Conservation (phyloP, 129 eudicot species). For the Heracleum sosnowskyi region DNA sequence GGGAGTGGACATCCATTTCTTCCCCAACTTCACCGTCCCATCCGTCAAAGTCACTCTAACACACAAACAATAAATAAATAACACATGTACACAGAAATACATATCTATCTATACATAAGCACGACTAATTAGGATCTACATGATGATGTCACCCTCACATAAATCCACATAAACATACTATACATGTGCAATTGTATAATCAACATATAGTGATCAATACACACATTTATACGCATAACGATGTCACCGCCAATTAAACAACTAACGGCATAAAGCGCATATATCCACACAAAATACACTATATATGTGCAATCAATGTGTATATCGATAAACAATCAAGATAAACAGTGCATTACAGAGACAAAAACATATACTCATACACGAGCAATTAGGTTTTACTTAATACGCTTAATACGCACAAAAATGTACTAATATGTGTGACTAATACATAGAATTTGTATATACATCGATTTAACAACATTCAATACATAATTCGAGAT, state of each 20-base stretch:
- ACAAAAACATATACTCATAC: background rate
- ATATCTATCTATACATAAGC: background rate
- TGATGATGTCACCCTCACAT: background rate
- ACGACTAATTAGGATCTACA: background rate
- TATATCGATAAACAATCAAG: background rate
- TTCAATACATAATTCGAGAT: no score
- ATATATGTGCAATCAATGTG: background rate
- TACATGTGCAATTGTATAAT: background rate
- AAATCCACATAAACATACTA: no score
- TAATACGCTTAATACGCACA: no score
- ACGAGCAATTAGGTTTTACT: background rate
- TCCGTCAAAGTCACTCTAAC: conserved; percentile 66
- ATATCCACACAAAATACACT: background rate
- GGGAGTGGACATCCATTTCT: conserved; percentile 79
- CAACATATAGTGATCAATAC: background rate
- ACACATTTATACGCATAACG: background rate
- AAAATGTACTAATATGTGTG: background rate
- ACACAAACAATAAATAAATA: background rate
- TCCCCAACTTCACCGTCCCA: conserved; percentile 77
- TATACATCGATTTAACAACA: no score
- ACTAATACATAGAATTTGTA: no score
- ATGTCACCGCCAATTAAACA: no score
- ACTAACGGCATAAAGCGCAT: background rate
- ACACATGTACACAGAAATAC: background rate
- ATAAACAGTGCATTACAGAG: no score